Base-by-base conservation (phyloP, 768 basidiomycete genomes). In the Cubamyces lactineus region DNA sequence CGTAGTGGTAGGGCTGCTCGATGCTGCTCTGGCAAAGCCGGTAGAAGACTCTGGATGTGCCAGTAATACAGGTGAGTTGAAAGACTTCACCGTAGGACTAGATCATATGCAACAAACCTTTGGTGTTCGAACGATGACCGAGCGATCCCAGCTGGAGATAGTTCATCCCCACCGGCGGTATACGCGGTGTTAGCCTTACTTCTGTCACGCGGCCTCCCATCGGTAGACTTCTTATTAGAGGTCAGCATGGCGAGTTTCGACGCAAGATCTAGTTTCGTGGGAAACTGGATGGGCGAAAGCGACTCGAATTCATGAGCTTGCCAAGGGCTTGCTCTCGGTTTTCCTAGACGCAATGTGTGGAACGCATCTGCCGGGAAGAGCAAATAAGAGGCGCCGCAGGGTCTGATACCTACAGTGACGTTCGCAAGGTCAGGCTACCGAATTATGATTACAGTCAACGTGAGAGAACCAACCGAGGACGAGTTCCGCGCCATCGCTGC, bases 1-100 rank as follows among this genome's bases (percentile, higher is more conserved):
- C 72, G 49, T 76, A 78, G 48, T 77, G 53, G 9, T 73, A 7
- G 5, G 50, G 56, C 26, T 51, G 43, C 23, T 69, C 69, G 2
- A 76, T 63, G 6, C 60, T 61, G 2, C 50, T 52, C 21, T 66
- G 63, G 19, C 55, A 66, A 15, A 70, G 46, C 5, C 57, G 64
- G 47, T 62, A 65, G 28, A 65, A 59, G 7, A 68, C 57, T 8
- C 69, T 70, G 42, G n/a, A 39, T 5, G 30, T 24, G 24, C n/a
- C 21, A 11, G 16, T 9, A 1, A 11, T 12, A 43, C 23, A 55
- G 21, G 12, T 3, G n/a, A 12, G 15, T 0, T 28, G 11, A 8
- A 39, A 2, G 4, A 3, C 7, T 0, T 19, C 38, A 13, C 1
- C 26, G 41, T 2, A 2, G 12, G 17, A 34, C 28, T 28, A 3